Conservation (phyloP, 768 basidiomycete species). For the Psilocybe cubensis region DNA sequence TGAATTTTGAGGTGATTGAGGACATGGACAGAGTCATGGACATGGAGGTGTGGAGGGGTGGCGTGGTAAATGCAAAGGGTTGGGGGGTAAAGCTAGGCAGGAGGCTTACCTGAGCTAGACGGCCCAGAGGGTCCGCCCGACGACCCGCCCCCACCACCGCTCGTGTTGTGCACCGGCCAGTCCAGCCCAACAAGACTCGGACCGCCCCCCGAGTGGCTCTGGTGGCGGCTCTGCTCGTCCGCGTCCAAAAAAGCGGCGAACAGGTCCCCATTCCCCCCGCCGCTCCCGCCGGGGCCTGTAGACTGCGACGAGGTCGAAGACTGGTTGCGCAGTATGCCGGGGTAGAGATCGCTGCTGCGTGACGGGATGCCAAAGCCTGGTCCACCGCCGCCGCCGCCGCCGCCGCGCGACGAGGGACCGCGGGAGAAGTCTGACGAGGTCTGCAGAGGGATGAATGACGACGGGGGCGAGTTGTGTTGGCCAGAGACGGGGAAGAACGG, state of each 20-base stretch:
- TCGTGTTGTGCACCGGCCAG: constrained; percentile 36
- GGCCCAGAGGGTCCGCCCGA: constrained; percentile 15
- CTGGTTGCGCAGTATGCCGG: constrained; percentile 13
- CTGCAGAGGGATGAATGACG: constrained; percentile 35
- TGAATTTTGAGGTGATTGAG: too few relatives aligned
- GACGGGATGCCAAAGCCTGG: constrained; percentile 15
- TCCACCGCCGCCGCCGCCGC: constrained; percentile 10
- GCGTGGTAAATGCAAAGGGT: neutral
- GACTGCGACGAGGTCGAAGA: constrained; percentile 12
- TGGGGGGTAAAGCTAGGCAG: neutral
- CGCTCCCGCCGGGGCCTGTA: constrained; percentile 17
- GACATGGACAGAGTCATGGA: too few relatives aligned
- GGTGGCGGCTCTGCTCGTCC: constrained; percentile 29
- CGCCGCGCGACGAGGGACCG: constrained; percentile 3
- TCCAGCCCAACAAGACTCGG: constrained; percentile 29
- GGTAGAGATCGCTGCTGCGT: constrained; percentile 15
- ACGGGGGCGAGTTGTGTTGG: constrained; percentile 25
- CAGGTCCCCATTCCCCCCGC: constrained; percentile 14
- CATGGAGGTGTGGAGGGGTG: neutral
- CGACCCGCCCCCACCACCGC: constrained; percentile 12
- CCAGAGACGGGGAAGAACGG: constrained; percentile 29
- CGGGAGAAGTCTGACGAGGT: constrained; percentile 26
- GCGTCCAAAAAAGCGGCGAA: constrained; percentile 32
- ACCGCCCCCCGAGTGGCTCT: constrained; percentile 15
- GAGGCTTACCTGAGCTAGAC: constrained; percentile 23